These are phyloP conservation scores for Penicillium brevicompactum DNA, from an alignment of 2,329 filamentous ascomycete species.

Conservation along the genomic window DNA sequence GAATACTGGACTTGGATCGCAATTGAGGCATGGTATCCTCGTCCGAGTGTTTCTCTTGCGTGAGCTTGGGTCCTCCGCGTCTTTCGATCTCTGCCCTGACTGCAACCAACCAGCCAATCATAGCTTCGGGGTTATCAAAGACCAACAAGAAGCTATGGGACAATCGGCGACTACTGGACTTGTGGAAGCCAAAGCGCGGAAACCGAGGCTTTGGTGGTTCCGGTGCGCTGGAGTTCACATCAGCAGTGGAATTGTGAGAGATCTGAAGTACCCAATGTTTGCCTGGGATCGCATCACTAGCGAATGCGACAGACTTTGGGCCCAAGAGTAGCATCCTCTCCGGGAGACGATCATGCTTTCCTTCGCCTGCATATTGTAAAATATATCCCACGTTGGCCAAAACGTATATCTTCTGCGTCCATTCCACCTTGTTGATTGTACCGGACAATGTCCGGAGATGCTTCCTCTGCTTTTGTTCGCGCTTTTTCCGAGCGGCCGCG, in stretches of 20 bases:
- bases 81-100: conserved; percentile 50
- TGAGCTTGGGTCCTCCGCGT: conserved; percentile 48
- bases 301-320: conserved; percentile 50
- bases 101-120: conserved; percentile 49
- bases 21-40: conserved; percentile 30
- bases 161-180: conserved; percentile 35
- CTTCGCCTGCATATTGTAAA: conserved; percentile 49
- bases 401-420: conserved; percentile 49
- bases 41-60: conserved; percentile 39
- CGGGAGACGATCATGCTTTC: conserved; percentile 48
- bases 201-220: conserved; percentile 40
- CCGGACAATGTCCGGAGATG: conserved; percentile 41
- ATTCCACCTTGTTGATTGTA: conserved; percentile 42
- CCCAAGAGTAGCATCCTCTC: conserved; percentile 51
- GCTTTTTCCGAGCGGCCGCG: conserved; percentile 32
- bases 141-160: conserved; percentile 47
- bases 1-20: conserved; percentile 31
- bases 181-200: conserved; percentile 43
- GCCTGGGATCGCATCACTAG: conserved; percentile 52
- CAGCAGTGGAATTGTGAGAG: conserved; percentile 40
- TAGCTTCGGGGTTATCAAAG: conserved; percentile 45
- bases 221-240: conserved; percentile 22
- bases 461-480: conserved; percentile 37
- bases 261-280: conserved; percentile 53
- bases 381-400: conserved; percentile 48